Evolutionary conservation across 805 yeast genomes (phyloP).

Genomic region (Candida chauliodis): DNA sequence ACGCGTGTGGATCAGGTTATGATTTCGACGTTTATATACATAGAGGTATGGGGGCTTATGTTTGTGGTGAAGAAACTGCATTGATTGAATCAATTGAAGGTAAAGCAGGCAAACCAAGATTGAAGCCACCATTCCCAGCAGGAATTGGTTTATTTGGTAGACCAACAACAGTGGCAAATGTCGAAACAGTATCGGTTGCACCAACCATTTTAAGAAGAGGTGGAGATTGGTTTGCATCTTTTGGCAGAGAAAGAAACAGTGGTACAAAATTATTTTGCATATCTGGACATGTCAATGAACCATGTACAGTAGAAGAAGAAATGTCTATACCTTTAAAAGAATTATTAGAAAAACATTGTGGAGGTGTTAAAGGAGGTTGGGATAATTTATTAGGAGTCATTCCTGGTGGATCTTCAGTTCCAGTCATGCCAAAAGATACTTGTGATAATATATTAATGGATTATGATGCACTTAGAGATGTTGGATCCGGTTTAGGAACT

Average conservation of each 20-base stretch:
- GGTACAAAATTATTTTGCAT: slow-evolving; percentile 85
- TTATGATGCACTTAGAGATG: slow-evolving; percentile 80
- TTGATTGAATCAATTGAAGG: slow-evolving; percentile 87
- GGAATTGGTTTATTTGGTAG: slow-evolving; percentile 90
- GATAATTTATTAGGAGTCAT: slow-evolving; percentile 82
- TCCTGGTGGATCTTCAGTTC: slow-evolving; percentile 91
- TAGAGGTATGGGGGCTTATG: slow-evolving; percentile 92
- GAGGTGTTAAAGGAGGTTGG: slow-evolving; percentile 92
- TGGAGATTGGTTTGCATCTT: slow-evolving; percentile 78
- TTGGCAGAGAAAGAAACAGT: slow-evolving; percentile 80
- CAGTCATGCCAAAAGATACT: slow-evolving; percentile 64
- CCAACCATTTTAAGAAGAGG: slow-evolving; percentile 89
- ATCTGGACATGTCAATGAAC: slow-evolving; percentile 88
- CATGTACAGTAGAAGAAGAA: slow-evolving; percentile 91
- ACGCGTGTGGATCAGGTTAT: slow-evolving; percentile 86
- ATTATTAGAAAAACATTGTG: slow-evolving; percentile 83
- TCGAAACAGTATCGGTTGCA: slow-evolving; percentile 86
- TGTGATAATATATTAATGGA: slow-evolving; percentile 79
- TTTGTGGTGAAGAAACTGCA: slow-evolving; percentile 92
- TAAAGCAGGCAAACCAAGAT: slow-evolving; percentile 89
- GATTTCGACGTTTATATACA: slow-evolving; percentile 80
- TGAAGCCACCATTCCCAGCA: slow-evolving; percentile 94
- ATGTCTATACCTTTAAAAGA: slow-evolving; percentile 87
- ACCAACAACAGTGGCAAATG: slow-evolving; percentile 88
- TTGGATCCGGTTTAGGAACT: slow-evolving; percentile 85